phyloP scores from a whole-genome alignment of 805 yeast genomes.

The Ogataea henricii region DNA sequence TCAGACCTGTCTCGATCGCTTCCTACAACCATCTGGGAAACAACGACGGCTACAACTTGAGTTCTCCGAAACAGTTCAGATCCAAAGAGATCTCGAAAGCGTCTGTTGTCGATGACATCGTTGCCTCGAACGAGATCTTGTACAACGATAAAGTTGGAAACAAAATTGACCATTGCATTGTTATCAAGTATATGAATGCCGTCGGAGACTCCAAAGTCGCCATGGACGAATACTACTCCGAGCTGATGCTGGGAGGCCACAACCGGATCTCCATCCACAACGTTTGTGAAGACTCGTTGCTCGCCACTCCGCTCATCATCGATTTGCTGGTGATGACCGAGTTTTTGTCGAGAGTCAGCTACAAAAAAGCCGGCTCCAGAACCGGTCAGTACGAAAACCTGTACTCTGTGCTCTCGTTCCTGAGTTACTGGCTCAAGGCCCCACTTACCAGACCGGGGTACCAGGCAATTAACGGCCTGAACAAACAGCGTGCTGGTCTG shows the following conservation, averaged over 20 bases:
- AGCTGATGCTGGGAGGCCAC: slow-evolving; percentile 96
- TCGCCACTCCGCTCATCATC: slow-evolving; percentile 92
- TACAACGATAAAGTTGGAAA: slow-evolving; percentile 80
- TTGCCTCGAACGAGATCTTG: slow-evolving; percentile 80
- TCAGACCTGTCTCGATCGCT: slow-evolving; percentile 90
- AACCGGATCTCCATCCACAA: slow-evolving; percentile 92
- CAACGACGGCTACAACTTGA: slow-evolving; percentile 91
- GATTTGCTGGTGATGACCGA: slow-evolving; percentile 90
- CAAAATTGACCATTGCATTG: slow-evolving; percentile 89
- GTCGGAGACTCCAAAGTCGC: slow-evolving; percentile 97
- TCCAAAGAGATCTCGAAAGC: slow-evolving; percentile 94
- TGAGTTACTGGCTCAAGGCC: slow-evolving; percentile 95
- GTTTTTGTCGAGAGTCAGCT: slow-evolving; percentile 82
- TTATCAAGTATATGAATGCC: slow-evolving; percentile 89
- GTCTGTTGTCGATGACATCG: slow-evolving; percentile 92
- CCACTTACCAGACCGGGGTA: slow-evolving; percentile 91
- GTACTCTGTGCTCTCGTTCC: slow-evolving; percentile 83
- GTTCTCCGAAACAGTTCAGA: slow-evolving; percentile 90
- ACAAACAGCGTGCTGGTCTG: slow-evolving; percentile 90
- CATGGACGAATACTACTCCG: slow-evolving; percentile 97
- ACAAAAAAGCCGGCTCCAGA: slow-evolving; percentile 55
- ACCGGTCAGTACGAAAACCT: slow-evolving; percentile 54
- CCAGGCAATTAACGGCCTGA: slow-evolving; percentile 88
- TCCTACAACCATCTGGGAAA: slow-evolving; percentile 96
- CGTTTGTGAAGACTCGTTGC: slow-evolving; percentile 92